Base-by-base conservation (phyloP, 441 rosid species). In the Pelargonium cotyledonis region DNA sequence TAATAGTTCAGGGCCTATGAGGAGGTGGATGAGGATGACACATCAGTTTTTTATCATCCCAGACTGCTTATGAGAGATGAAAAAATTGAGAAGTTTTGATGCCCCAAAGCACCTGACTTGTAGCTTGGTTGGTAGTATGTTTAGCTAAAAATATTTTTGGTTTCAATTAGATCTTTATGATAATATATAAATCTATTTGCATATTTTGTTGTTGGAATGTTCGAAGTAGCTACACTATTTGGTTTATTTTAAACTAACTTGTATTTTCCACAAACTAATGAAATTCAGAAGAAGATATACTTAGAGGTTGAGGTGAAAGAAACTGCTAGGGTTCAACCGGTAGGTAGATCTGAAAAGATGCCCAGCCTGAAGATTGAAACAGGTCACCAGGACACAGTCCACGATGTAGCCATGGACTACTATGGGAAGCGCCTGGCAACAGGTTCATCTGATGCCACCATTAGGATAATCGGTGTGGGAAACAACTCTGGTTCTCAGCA, bases 321-420 rank as follows among this genome's bases (percentile, higher is more conserved):
- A 43, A 43, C 47, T 43, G 47, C 47, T 43, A 43, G 47, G 47
- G 47, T 43, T 46, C 26, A 31, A n/a, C 63, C 63, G 77, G 70
- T 46, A 65, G 63, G 10, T 61, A 63, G 69, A 49, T 65, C 12
- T 0, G 62, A 64, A 77, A 77, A 69, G 75, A 90, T 90, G 96
- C 87, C 92, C 68, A 73, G 86, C 1, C 86, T 81, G 70, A 90
- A 81, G 81, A 82, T 90, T 51, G 96, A 88, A 80, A 85, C 89
- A 4, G 95, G 89, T 71, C 91, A 85, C 67, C 88, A 84, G 75
- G 95, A 90, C 81, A 70, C 72, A 0, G 80, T 90, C 65, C 92
- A 90, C 63, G 96, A 88, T 80, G 95, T 85, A 66, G 86, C 82
- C 64, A 85, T 87, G 96, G 96, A 88, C 75, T 88, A 85, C 81